Conservation (phyloP, 306 rosid genomes). For the Cucurbita argyrosperma region DNA sequence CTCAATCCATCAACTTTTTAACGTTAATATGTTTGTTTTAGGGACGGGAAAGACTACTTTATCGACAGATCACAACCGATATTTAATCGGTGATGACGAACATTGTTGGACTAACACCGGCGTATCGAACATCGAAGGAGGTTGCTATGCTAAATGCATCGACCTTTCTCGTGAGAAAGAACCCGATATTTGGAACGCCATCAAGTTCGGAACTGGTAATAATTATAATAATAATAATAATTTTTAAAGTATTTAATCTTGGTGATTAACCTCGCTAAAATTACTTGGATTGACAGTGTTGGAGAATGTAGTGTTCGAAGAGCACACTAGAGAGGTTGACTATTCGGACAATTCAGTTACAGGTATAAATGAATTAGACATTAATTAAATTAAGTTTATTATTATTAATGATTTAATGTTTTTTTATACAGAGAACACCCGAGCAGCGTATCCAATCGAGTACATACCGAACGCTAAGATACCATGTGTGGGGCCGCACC, state of each 20-base stretch:
- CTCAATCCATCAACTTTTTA: no score
- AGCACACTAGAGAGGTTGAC: slow-evolving; percentile 67
- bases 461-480: slow-evolving; percentile 74
- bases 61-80: slow-evolving; percentile 40
- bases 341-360: slow-evolving; percentile 74
- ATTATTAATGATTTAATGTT: no score
- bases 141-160: slow-evolving; percentile 44
- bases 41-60: slow-evolving; percentile 38
- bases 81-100: slow-evolving; percentile 41
- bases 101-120: slow-evolving; percentile 40
- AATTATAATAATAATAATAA: not conserved
- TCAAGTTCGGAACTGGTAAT: slow-evolving; percentile 47
- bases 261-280: no score
- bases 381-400: no score
- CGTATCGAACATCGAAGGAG: slow-evolving; percentile 46
- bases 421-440: slow-evolving; percentile 52
- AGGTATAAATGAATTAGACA: slow-evolving; percentile 20
- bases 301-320: slow-evolving; percentile 84
- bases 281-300: slow-evolving; percentile 30
- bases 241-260: no score
- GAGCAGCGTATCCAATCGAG: slow-evolving; percentile 83
- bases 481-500: slow-evolving; percentile 89
- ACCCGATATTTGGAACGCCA: slow-evolving; percentile 47
- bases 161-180: slow-evolving; percentile 40
- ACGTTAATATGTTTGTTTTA: not conserved